Base-by-base conservation (phyloP, 2,329 filamentous ascomycete genomes). In the Claviceps sp. region DNA sequence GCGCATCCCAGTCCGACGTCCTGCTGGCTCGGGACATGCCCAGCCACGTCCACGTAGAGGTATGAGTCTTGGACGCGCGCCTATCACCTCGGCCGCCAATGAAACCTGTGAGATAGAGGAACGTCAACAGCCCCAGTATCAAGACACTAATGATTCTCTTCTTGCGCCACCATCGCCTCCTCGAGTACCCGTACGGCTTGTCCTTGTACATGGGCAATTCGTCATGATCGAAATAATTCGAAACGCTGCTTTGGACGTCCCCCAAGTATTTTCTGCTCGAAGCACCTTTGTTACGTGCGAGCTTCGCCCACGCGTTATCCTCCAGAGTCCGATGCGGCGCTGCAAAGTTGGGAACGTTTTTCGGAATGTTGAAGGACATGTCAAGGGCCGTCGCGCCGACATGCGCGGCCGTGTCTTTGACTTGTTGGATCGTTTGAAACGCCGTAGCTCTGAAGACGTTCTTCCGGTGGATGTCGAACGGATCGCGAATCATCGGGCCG, bases 171-270 rank as follows among this genome's bases (percentile, higher is more conserved):
- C 79, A 68, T 37, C 79, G 74, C 49, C 74, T 74, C 55, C 75
- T 73, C 44, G 78, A 74, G 60, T 86, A 83, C 49, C 76, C 77
- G 64, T 87, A 93, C n/a, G 93, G 93, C 67, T 98, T 98, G 71
- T 98, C 93, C 70, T 98, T 98, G 73, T 98, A 98, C 86, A 97
- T 90, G 45, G 93, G 93, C 56, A 98, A 72, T 53, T 59, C 66
- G 37, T 70, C 61, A 55, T 66, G 67, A 39, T 82, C 79, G 55
- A 90, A 82, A 54, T 89, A 76, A 53, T 74, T 75, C 49, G 77
- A 78, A 38, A 88, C 72, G 55, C 78, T 80, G 59, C 78, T 77
- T 47, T 83, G 73, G 40, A 88, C 73, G 47, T 71, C 74, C 53
- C 71, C 68, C 46, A 79, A 63, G 45, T 77, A 66, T 50, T 68